Base-by-base conservation (phyloP, 495 filamentous ascomycete species). In the Polyplosphaeria fusca region DNA sequence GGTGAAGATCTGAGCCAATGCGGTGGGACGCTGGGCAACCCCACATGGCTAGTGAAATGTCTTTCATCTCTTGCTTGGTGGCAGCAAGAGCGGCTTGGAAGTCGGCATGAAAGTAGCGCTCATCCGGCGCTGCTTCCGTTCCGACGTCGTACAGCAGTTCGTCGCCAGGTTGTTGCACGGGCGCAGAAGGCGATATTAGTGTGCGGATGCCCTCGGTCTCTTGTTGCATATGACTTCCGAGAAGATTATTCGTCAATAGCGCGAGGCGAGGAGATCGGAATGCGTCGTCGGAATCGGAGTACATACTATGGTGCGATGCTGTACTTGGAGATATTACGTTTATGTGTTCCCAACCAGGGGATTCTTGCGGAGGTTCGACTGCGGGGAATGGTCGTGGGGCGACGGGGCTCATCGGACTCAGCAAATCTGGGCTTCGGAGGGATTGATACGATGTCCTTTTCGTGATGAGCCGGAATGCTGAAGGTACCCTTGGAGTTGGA, bases 51-150 rank as follows among this genome's bases (percentile, higher is more conserved):
- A 56, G 45, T 16, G 58, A 56, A 7, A 61, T 39, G 14, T 61
- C 58, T 24, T 49, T 55, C 39, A 61, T 43, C 32, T 61, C 58
- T 23, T 50, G 52, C 52, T 56, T 61, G 1, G 52, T 52, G 3
- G 35, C 18, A n/a, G 19, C 38, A 16, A 61, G 20, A 4, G 46
- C 46, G 14, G 24, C 46, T 47, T 61, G 58, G 22, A 61, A 56
- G 0, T 26, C 9, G 18, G 32, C 9, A 18, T 43, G 13, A 30
- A 61, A 61, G 41, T 54, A 49, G 0, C 22, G 22, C n/a, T 22
- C 43, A 46, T 46, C 32, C 2, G 47, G 49, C 18, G 23, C 19
- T 14, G 32, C 24, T 43, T 61, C 58, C 1, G 50, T 41, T 12
- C 22, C 49, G 28, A 61, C 16, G 28, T 45, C 37, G 38, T 63